Conservation (phyloP, 106 monocot genomes). For the Allium sativum region DNA sequence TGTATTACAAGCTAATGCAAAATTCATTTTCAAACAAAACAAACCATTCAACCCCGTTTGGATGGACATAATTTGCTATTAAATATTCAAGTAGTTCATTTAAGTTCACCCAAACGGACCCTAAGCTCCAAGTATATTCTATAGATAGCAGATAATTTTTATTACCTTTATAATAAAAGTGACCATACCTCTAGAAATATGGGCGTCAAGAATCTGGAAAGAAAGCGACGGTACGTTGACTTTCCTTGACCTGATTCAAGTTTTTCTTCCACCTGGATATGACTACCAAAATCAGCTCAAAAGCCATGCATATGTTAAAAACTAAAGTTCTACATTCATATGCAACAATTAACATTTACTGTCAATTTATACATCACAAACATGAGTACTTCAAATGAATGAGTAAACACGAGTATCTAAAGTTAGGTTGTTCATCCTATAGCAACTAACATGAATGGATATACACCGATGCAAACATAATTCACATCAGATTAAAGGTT, state of each 20-base stretch:
- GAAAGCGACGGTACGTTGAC: constrained; percentile 55
- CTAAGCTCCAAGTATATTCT: too few species aligned
- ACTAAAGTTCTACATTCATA: constrained; percentile 1
- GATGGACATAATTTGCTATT: too few species aligned
- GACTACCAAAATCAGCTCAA: too few species aligned
- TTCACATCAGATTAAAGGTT: neutral
- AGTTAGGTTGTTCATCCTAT: too few species aligned
- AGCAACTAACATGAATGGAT: too few species aligned
- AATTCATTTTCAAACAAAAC: too few species aligned
- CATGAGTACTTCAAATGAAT: neutral
- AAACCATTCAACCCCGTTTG: too few species aligned
- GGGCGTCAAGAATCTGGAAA: constrained; percentile 93
- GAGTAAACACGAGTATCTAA: neutral
- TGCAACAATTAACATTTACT: neutral
- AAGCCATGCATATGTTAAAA: neutral
- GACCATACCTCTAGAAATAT: constrained; percentile 81
- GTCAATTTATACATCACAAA: too few species aligned
- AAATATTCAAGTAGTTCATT: too few species aligned
- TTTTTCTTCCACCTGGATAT: constrained; percentile 87
- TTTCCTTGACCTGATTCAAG: constrained; percentile 88
- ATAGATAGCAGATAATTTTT: too few species aligned
- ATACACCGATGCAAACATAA: neutral
- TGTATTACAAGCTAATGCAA: too few species aligned
- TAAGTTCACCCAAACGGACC: too few species aligned
- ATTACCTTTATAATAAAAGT: neutral